A percentile compares a stretch with the other conserved stretches of the same genome.
These are phyloP conservation scores for Alliaria petiolata DNA, from an alignment of 345 rosid species.

Conservation along the genomic window DNA sequence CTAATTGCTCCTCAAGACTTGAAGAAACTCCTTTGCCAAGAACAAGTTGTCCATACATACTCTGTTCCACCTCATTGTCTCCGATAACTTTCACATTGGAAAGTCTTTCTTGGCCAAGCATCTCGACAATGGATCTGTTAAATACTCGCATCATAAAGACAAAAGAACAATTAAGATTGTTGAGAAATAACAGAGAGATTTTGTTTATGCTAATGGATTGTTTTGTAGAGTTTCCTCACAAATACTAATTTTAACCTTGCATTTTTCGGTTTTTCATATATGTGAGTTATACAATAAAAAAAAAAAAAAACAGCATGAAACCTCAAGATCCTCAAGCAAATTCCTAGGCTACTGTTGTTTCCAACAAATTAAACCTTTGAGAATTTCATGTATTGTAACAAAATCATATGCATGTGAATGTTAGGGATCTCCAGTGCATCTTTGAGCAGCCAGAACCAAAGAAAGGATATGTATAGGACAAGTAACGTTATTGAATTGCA, in stretches of 20 bases:
- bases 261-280: too few species aligned
- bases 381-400: too few species aligned
- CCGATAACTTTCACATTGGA: conserved; percentile 63
- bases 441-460: neutral
- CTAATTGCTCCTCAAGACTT: conserved; percentile 66
- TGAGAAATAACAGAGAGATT: neutral
- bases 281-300: too few species aligned
- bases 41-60: conserved; percentile 79
- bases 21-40: conserved; percentile 55
- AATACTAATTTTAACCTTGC: neutral
- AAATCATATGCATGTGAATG: neutral
- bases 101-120: conserved; percentile 72
- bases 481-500: too few species aligned
- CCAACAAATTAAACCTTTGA: neutral
- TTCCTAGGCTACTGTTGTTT: neutral
- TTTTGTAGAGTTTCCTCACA: neutral
- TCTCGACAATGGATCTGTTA: conserved; percentile 65
- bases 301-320: too few species aligned
- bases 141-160: neutral
- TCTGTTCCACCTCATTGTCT: conserved; percentile 57
- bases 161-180: neutral
- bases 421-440: neutral
- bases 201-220: neutral
- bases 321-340: neutral
- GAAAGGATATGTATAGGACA: neutral